A percentile compares a stretch with the other conserved stretches of the same genome.
These are phyloP conservation scores for Cutaneotrichosporon sp. DNA, from an alignment of 1,284 basidiomycete genomes.

Conservation along the genomic window DNA sequence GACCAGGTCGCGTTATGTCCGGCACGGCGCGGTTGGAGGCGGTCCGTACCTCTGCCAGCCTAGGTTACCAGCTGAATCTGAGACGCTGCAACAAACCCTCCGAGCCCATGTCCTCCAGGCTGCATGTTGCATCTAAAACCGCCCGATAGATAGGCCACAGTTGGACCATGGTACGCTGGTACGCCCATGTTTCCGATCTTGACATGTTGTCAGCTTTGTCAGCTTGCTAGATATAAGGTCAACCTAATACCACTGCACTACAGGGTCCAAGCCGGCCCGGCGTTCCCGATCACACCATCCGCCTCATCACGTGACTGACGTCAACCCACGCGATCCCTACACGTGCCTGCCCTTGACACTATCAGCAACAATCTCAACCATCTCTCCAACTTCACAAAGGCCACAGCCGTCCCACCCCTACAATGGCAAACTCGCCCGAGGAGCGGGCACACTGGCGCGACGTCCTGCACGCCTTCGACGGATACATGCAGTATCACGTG, in stretches of 20 bases:
- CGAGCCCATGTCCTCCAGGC: neutral
- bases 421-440: conserved; percentile 30
- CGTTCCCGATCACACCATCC: neutral
- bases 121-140: neutral
- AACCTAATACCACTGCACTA: neutral
- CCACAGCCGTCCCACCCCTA: neutral
- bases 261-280: neutral
- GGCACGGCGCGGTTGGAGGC: neutral
- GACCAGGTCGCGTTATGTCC: neutral
- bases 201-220: too few relatives aligned
- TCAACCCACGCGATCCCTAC: neutral
- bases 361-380: neutral
- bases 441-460: conserved; percentile 49
- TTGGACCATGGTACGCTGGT: neutral
- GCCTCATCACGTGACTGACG: neutral
- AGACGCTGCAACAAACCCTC: neutral
- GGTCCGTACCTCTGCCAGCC: neutral
- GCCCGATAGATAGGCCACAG: neutral
- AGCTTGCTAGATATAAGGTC: too few relatives aligned
- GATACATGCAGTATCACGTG: conserved; percentile 54
- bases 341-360: neutral
- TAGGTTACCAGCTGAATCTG: too few relatives aligned
- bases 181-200: neutral
- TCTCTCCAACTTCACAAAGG: neutral
- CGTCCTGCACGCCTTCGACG: conserved; percentile 46